These are phyloP conservation scores for Boletus barrowsii DNA, from an alignment of 768 basidiomycete genomes.

Conservation along the genomic window DNA sequence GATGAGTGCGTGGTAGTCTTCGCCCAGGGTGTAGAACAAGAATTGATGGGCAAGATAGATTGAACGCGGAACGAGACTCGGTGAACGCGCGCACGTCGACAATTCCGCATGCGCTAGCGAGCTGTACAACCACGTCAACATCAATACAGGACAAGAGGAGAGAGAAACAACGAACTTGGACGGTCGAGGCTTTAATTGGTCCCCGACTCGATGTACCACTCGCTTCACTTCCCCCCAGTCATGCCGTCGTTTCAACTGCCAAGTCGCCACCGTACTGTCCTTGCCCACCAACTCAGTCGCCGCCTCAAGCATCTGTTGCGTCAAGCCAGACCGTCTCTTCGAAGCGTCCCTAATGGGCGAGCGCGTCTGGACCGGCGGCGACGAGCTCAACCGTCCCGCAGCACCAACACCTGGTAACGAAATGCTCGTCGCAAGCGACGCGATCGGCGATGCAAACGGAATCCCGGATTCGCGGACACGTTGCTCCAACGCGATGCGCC, in stretches of 20 bases:
- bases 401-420: conserved; percentile 57
- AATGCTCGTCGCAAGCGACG: conserved; percentile 50
- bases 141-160: no score
- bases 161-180: no score
- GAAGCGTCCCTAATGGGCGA: conserved; percentile 24
- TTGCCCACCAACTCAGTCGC: conserved; percentile 35
- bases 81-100: no score
- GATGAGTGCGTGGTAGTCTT: conserved; percentile 79
- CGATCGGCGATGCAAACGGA: conserved; percentile 24
- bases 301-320: conserved; percentile 35
- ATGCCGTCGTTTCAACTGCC: no score
- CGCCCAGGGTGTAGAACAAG: conserved; percentile 69
- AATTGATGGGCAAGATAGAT: conserved; percentile 88
- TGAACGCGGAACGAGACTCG: conserved; percentile 59
- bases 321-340: conserved; percentile 32
- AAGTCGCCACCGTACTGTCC: conserved; percentile 16
- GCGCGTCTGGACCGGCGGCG: conserved; percentile 23
- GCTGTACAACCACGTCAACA: conserved; percentile 13
- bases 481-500: conserved; percentile 49
- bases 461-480: conserved; percentile 24
- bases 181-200: conserved; percentile 19
- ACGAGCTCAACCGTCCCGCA: conserved; percentile 35
- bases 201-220: conserved; percentile 5
- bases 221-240: conserved; percentile 36
- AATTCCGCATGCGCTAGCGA: no score